Evolutionary conservation across 805 yeast genomes (phyloP).

Genomic region (Martiniozyma abietophila): DNA sequence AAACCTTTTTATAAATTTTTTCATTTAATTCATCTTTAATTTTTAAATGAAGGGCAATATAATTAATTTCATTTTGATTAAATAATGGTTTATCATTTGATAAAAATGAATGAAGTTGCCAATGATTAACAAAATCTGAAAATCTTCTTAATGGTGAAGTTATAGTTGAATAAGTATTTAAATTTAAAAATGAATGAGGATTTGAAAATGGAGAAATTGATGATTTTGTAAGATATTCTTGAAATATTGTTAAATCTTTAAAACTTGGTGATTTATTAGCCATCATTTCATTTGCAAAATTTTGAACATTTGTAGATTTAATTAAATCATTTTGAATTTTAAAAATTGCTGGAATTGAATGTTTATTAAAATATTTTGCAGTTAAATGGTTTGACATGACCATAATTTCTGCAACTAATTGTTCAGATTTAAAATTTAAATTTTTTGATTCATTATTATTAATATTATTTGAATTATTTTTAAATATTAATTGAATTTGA

Average conservation of each 20-base stretch:
- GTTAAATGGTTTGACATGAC: conserved; percentile 61
- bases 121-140: conserved; percentile 72
- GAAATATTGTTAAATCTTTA: conserved; percentile 34
- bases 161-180: conserved; percentile 55
- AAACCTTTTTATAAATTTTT: conserved; percentile 17
- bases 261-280: conserved; percentile 21
- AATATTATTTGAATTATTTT: conserved; percentile 13
- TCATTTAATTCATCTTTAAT: conserved; percentile 33
- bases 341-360: conserved; percentile 46
- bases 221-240: conserved; percentile 45
- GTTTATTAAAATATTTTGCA: conserved; percentile 35
- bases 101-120: conserved; percentile 52
- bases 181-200: conserved; percentile 56
- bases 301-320: conserved; percentile 15
- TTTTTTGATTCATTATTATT: conserved; percentile 4
- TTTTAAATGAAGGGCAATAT: conserved; percentile 35
- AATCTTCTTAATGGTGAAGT: conserved; percentile 87
- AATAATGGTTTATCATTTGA: conserved; percentile 24
- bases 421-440: conserved; percentile 37
- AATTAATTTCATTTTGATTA: conserved; percentile 25
- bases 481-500: conserved; percentile 18
- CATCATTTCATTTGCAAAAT: conserved; percentile 16
- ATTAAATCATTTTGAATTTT: conserved; percentile 24
- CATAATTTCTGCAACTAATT: conserved; percentile 80
- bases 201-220: conserved; percentile 35